Conservation (phyloP, 2,329 filamentous ascomycete species). For the Xylaria sp. region DNA sequence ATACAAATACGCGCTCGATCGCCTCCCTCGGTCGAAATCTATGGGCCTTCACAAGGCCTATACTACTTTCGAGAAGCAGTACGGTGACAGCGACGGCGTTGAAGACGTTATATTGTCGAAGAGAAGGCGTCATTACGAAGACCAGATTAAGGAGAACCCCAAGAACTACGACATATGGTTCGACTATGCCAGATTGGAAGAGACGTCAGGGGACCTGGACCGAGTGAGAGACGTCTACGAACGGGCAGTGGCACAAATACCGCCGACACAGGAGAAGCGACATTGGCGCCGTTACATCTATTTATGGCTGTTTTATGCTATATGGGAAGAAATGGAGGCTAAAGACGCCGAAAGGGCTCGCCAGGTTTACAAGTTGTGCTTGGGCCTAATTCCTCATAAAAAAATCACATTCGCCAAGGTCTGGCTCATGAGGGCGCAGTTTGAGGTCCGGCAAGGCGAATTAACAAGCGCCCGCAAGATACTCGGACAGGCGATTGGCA, state of each 20-base stretch:
- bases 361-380: slow-evolving; percentile 87
- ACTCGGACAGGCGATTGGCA: slow-evolving; percentile 85
- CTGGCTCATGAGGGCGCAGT: slow-evolving; percentile 92
- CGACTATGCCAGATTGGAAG: slow-evolving; percentile 89
- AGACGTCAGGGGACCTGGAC: slow-evolving; percentile 79
- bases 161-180: slow-evolving; percentile 99
- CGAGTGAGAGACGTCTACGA: slow-evolving; percentile 92
- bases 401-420: slow-evolving; percentile 97
- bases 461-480: slow-evolving; percentile 82
- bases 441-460: slow-evolving; percentile 86
- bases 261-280: slow-evolving; percentile 92
- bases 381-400: slow-evolving; percentile 89
- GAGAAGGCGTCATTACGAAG: slow-evolving; percentile 88
- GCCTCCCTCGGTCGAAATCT: slow-evolving; percentile 85
- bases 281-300: slow-evolving; percentile 98
- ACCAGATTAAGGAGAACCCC: slow-evolving; percentile 88
- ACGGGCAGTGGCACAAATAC: slow-evolving; percentile 90
- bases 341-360: slow-evolving; percentile 77
- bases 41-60: slow-evolving; percentile 88
- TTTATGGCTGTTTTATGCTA: slow-evolving; percentile 94
- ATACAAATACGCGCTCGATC: slow-evolving; percentile 94
- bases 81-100: slow-evolving; percentile 88
- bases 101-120: slow-evolving; percentile 97
- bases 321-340: slow-evolving; percentile 90
- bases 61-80: slow-evolving; percentile 98